A percentile compares a stretch with the other conserved stretches of the same genome.
Conservation (phyloP, 768 basidiomycete species). For the Piloderma croceum region DNA sequence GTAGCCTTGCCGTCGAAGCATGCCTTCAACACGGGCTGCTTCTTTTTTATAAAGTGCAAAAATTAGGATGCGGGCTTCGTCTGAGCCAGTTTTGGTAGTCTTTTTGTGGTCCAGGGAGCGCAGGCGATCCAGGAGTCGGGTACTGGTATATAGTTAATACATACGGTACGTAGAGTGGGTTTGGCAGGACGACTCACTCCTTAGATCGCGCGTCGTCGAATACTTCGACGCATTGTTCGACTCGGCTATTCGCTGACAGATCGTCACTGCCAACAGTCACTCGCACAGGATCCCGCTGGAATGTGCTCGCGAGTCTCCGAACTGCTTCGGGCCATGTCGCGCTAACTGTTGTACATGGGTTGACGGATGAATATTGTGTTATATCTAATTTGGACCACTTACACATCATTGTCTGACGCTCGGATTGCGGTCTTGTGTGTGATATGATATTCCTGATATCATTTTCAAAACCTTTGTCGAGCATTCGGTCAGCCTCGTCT, state of each 20-base stretch:
- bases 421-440: conserved; percentile 55
- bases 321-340: conserved; percentile 99
- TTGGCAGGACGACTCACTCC: conserved; percentile 55
- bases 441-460: conserved; percentile 90
- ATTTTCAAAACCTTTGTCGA: conserved; percentile 98
- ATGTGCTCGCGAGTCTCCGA: conserved; percentile 79
- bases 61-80: conserved; percentile 72
- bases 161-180: not conserved
- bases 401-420: conserved; percentile 94
- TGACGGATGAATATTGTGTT: not conserved
- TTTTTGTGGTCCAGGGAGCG: conserved; percentile 56
- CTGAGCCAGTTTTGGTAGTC: conserved; percentile 40
- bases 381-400: conserved; percentile 21
- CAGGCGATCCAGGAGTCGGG: conserved; percentile 55
- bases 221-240: conserved; percentile 91
- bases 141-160: conserved; percentile 30
- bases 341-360: conserved; percentile 60
- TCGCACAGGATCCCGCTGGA: conserved; percentile 77
- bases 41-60: conserved; percentile 99
- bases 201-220: conserved; percentile 81
- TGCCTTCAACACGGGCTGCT: conserved; percentile 82
- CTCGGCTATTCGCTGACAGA: conserved; percentile 86
- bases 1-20: conserved; percentile 70
- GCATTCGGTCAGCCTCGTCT: conserved; percentile 97
- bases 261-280: conserved; percentile 96